Base-by-base conservation (phyloP, 1,284 basidiomycete genomes). In the Afroboletus lepidellus region DNA sequence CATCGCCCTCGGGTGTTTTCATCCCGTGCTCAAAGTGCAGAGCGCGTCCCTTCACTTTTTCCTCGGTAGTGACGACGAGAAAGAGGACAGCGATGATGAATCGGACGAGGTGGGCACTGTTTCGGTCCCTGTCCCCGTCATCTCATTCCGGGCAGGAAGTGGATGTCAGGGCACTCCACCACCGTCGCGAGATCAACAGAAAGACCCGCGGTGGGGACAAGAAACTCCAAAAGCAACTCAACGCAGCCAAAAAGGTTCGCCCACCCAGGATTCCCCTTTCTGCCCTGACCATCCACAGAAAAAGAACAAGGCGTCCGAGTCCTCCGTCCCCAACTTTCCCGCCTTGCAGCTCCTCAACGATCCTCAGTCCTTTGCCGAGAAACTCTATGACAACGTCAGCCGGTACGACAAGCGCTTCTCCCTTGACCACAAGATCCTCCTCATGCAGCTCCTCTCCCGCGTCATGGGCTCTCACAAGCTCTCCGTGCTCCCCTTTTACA, bases 1-100 rank as follows among this genome's bases (percentile, higher is more conserved):
- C 61, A 81, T 98, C 51, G 85, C 93, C 0, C 77, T 95, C 32
- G 96, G 92, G 1, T 96, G 92, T 66, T 93, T 95, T 69, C 96
- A 99, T 70, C 94, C 96, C 8, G 85, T 91, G 46, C 81, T 87
- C 46, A 98, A 98, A 68, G 97, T 99, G 1, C 96, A 98, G 70
- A 94, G 87, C 55, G 94, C 94, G 0, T 93, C 94, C 2, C 75
- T 97, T n/a, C 93, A 98, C 72, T 99, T 99, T 76, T 99, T 99
- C 78, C 83, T 99, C 18, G 92, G 92, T 4, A 84, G 80, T 48
- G 87, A 92, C 39, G 82, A 90, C 29, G 83, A 84, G 23, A 80
- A 81, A 49, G 83, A 81, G 34, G 83, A 87, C 50, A 85, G 84
- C 48, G 85, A 87, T 41, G 83, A 87, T 5, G 85, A 86, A 50